Evolutionary conservation across 169 alveolate genomes (phyloP).

Genomic region (Eimeria maxima): DNA sequence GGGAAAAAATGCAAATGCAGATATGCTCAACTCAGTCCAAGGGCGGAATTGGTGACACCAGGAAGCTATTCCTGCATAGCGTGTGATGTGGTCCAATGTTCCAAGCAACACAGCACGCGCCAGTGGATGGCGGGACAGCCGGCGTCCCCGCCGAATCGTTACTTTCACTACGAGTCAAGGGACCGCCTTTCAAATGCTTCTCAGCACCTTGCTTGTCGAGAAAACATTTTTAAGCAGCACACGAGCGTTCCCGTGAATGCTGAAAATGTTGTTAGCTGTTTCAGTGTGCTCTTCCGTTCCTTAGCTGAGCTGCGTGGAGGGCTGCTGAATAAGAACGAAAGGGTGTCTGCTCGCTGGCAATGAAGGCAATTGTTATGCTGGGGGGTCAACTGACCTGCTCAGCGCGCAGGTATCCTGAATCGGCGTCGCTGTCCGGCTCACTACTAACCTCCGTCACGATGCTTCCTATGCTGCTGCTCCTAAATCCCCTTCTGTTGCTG

Average conservation of each 20-base stretch:
- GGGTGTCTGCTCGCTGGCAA: neutral
- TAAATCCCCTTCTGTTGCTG: slow-evolving; percentile 51
- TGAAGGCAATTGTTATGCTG: neutral
- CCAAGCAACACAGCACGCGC: neutral
- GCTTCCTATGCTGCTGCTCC: slow-evolving; percentile 66
- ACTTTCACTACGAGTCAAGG: neutral
- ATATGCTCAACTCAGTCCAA: neutral
- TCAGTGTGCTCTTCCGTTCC: neutral
- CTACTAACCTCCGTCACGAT: slow-evolving; percentile 36
- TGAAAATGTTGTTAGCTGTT: neutral
- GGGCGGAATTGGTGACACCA: neutral
- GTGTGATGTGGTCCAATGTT: neutral
- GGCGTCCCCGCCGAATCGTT: neutral
- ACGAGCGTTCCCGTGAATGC: neutral
- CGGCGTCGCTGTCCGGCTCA: slow-evolving; percentile 66
- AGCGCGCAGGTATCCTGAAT: neutral
- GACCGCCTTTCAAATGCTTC: neutral
- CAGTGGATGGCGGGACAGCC: neutral
- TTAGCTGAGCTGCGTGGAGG: slow-evolving; percentile 1
- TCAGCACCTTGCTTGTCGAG: neutral
- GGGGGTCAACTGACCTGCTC: neutral
- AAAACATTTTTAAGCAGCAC: neutral
- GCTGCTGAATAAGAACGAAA: neutral
- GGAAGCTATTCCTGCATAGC: neutral
- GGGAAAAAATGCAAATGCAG: neutral